These are phyloP conservation scores for Leptosphaerulina australis DNA, from an alignment of 2,329 filamentous ascomycete species.

Conservation along the genomic window DNA sequence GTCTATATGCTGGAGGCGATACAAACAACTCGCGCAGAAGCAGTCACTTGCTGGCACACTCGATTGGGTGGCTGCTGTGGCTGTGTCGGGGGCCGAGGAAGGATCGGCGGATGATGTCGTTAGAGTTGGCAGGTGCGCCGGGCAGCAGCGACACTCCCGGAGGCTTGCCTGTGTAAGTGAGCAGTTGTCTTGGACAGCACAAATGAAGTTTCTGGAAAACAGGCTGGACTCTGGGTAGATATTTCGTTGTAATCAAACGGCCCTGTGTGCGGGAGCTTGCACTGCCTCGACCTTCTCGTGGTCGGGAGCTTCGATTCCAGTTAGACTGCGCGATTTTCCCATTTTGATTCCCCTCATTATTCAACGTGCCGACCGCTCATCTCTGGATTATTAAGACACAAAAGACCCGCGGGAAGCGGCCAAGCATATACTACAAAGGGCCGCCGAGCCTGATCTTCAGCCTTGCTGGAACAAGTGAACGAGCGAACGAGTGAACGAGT, in stretches of 20 bases:
- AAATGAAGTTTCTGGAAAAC: conserved; percentile 9
- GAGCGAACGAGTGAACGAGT: not conserved
- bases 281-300: conserved; percentile 19
- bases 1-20: conserved; percentile 8
- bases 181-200: conserved; percentile 16
- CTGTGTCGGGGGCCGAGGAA: conserved; percentile 19
- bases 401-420: conserved; percentile 16
- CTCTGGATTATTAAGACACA: conserved; percentile 6
- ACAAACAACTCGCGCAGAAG: conserved; percentile 13
- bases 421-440: conserved; percentile 3
- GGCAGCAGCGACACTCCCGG: conserved; percentile 12
- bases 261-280: conserved; percentile 19
- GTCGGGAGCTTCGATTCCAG: conserved; percentile 17
- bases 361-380: conserved; percentile 17
- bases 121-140: conserved; percentile 17
- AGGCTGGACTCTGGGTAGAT: conserved; percentile 10
- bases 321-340: conserved; percentile 23
- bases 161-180: conserved; percentile 10
- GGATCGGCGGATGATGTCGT: conserved; percentile 19
- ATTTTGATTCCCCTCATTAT: conserved; percentile 16
- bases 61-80: conserved; percentile 15
- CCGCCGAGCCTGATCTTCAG: conserved; percentile 11
- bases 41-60: conserved; percentile 8
- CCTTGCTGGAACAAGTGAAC: conserved; percentile 6
- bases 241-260: conserved; percentile 17